Evolutionary conservation across 345 rosid genomes (phyloP), one percentile per base, ranked within the genome.

Genomic region (Eucalyptus coolabah): DNA sequence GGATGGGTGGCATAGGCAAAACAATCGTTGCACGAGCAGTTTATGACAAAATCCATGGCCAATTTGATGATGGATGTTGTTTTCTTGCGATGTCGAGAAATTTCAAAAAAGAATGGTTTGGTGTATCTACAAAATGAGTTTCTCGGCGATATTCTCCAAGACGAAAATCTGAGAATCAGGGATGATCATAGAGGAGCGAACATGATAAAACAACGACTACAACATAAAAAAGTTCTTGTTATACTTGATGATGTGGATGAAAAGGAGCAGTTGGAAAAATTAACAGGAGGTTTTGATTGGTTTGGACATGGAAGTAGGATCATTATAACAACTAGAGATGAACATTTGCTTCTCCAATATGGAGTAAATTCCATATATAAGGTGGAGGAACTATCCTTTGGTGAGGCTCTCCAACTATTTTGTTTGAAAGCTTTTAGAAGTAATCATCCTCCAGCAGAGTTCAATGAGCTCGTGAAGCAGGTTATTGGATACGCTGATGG

Each of bases 31-130:
- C 96, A 12, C 86, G 86, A 65, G 89, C 86, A 50, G 60, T 92
- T 12, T 92, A 67, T 60, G 89, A 91, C 45, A 7, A 50, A 44
- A 87, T 92, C 44, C 72, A 80, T 13, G 26, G 4, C 9, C 9
- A 88, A 37, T 95, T 93, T 86, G 90, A 94, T 23, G 89, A 90
- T 53, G 87, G 77, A 9, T 9, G 12, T 32, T 89, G 87, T 90
- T 91, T 94, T 16, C 49, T 92, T 14, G 87, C 65, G 92, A 91
- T 77, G 93, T 93, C 44, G 90, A 86, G 91, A 91, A 89, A 42
- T 11, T 23, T 88, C 85, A 21, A 65, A 44, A 49, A 65, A 45
- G 34, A 16, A 42, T 8, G 83, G 69, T 53, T 4, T 87, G 21
- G 63, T 65, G 7, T 24, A 49, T 28, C 37, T 91, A 4, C 90